Base-by-base conservation (phyloP, 305 asterid genomes). In the Fraxinus baroniana region DNA sequence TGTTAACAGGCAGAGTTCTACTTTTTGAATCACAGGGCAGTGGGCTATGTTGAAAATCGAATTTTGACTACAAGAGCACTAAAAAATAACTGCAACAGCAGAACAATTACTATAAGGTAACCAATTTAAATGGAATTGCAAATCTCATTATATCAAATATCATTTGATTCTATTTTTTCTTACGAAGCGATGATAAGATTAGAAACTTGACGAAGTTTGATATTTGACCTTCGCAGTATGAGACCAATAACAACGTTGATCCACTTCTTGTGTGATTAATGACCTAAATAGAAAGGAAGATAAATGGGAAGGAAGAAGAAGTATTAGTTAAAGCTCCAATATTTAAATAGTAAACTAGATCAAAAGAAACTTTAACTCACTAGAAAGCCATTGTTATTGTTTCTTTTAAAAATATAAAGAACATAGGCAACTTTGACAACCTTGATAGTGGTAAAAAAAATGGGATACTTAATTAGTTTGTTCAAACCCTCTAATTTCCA, bases 11-110 rank as follows among this genome's bases (percentile, higher is more conserved):
- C 77, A 87, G 84, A 85, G 97, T 90, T 81, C 94, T 94, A 39
- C 91, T 92, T 91, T 93, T 84, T 52, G 92, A 88, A 87, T 90
- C 96, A 80, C 84, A 83, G 64, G 99, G 97, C 82, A 94, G 81
- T 3, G 98, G 98, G 86, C 97, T 91, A 80, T 90, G 97, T 83
- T 94, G 99, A 86, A 95, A 95, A 87, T 95, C 99, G 71, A 90
- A 95, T 89, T 94, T 95, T 3, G 99, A 91, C 88, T 92, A 98
- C 87, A 95, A 83, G 76, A 95, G 97, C 60, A 95, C 99, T 85
- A 95, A 92, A 87, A 95, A 90, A 84, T 95, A 95, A 88, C 99
- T 95, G 95, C 93, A 91, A 72, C 30, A 81, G 68, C 7, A 64
- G 81, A 86, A 68, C 35, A 73, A 39, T 72, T 71, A 71, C 79